Percentiles rank a stretch among this genome's conserved stretches.
These are phyloP conservation scores for Hemisphaericaspora subhashii DNA, from an alignment of 1,139 yeast genomes.

Conservation along the genomic window DNA sequence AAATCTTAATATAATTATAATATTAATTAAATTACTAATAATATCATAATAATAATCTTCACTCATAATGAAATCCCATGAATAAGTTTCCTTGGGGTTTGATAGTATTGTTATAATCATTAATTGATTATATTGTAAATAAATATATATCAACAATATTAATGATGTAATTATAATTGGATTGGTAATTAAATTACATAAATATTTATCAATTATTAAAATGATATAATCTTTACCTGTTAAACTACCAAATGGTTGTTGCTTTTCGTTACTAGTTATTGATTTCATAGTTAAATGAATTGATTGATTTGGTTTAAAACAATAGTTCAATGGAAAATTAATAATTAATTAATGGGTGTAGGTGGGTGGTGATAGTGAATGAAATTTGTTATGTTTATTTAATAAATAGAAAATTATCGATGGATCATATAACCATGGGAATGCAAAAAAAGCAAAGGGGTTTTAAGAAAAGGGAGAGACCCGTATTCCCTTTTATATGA, in stretches of 20 bases:
- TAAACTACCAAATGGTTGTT: neutral
- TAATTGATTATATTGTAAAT: constrained; percentile 9
- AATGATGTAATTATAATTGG: constrained; percentile 72
- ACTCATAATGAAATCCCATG: constrained; percentile 1
- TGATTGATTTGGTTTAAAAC: too few relatives aligned
- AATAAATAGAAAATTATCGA: too few relatives aligned
- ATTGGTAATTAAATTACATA: constrained; percentile 23
- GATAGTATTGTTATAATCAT: neutral
- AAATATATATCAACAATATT: constrained; percentile 53
- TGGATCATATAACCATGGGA: too few relatives aligned
- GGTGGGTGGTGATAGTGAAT: too few relatives aligned
- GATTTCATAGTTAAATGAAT: too few relatives aligned
- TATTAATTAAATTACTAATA: constrained; percentile 21
- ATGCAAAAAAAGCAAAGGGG: too few relatives aligned
- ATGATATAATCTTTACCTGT: neutral
- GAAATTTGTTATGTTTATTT: too few relatives aligned
- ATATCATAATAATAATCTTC: constrained; percentile 18
- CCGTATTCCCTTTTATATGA: too few relatives aligned
- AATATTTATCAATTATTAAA: constrained; percentile 10
- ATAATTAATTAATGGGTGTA: too few relatives aligned
- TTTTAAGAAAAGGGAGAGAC: too few relatives aligned
- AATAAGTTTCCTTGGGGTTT: neutral
- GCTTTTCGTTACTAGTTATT: too few relatives aligned
- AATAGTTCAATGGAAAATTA: too few relatives aligned
- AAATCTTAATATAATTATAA: constrained; percentile 24